These are phyloP conservation scores for Adansonia madagascariensis DNA, from an alignment of 441 rosid species.

Conservation along the genomic window DNA sequence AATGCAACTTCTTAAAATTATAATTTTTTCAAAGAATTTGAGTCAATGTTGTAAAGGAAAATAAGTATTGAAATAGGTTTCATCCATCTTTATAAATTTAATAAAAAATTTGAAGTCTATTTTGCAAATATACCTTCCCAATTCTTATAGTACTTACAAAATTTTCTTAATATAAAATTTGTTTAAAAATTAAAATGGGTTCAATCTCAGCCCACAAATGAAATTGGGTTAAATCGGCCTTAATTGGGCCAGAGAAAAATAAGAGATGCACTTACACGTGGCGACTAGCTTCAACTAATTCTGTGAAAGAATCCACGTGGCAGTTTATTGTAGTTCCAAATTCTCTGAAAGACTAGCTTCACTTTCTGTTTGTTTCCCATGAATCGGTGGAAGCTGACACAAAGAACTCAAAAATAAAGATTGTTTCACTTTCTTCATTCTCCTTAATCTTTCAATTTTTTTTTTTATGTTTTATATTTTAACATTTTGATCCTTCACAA, in stretches of 20 bases:
- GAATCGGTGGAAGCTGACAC: slow-evolving; percentile 11
- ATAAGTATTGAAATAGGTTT: too few species aligned
- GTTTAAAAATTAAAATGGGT: too few species aligned
- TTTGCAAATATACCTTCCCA: too few species aligned
- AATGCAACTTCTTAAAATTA: too few species aligned
- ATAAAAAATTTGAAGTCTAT: too few species aligned
- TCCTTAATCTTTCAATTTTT: neutral
- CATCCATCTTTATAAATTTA: too few species aligned
- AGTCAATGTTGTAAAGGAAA: too few species aligned
- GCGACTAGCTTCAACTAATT: neutral
- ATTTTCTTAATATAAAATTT: too few species aligned
- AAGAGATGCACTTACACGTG: neutral
- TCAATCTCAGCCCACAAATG: too few species aligned
- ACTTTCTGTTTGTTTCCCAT: slow-evolving; percentile 11
- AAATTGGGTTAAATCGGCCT: too few species aligned
- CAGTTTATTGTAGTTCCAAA: neutral
- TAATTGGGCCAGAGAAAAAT: neutral
- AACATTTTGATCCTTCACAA: neutral
- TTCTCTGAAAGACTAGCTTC: neutral
- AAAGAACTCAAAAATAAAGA: neutral
- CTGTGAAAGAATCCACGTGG: neutral
- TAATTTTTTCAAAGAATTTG: too few species aligned
- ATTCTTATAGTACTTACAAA: too few species aligned
- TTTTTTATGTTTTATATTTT: neutral
- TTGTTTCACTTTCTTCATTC: neutral